Percentiles rank a stretch among this genome's conserved stretches.
These are phyloP conservation scores for Arabidopsis thaliana DNA, from an alignment of 345 rosid genomes.

Conservation along the genomic window TAIR10.1 NC_003071.7:7130501-7131000, in stretches of 20 bases:
- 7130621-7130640: conserved; percentile 51
- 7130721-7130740: conserved; percentile 29
- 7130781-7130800: background rate
- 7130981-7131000: too few relatives aligned
- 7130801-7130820: background rate
- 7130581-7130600: background rate
- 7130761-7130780: conserved; percentile 61
- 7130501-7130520: conserved; percentile 66
- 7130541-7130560: conserved; percentile 73
- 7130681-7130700: conserved; percentile 24
- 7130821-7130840: too few relatives aligned
- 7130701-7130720: conserved; percentile 29
- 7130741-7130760: conserved; percentile 43
- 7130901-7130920: too few relatives aligned
- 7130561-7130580: conserved; percentile 41
- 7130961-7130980: too few relatives aligned
- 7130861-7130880: too few relatives aligned
- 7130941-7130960: too few relatives aligned
- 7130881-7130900: too few relatives aligned
- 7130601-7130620: background rate
- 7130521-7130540: conserved; percentile 69
- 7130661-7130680: conserved; percentile 59
- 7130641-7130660: conserved; percentile 64
- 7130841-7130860: too few relatives aligned
- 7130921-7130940: too few relatives aligned